A percentile compares a stretch with the other conserved stretches of the same genome.
phyloP scores from a whole-genome alignment of 2,329 filamentous ascomycete species.

The Ascochyta fabae region DNA sequence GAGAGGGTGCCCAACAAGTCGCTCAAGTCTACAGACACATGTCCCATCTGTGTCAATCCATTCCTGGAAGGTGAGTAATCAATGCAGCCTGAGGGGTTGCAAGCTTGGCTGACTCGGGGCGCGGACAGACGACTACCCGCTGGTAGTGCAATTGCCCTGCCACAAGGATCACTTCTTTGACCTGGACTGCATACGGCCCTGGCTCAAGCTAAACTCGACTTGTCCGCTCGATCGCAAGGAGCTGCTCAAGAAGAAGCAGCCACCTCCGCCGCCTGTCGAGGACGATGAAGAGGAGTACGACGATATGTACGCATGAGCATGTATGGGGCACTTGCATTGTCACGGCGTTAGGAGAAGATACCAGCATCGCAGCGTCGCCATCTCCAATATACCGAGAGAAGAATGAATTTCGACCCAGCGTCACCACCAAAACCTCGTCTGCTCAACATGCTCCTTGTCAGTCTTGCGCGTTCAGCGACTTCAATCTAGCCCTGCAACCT shows the following conservation, averaged over 20 bases:
- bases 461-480: not conserved
- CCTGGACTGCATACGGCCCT: slow-evolving; percentile 69
- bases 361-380: not conserved
- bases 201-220: slow-evolving; percentile 68
- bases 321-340: not conserved
- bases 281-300: slow-evolving; percentile 61
- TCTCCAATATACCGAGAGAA: not conserved
- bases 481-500: not conserved
- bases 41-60: slow-evolving; percentile 66
- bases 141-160: slow-evolving; percentile 68
- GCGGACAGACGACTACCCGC: slow-evolving; percentile 61
- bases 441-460: not conserved
- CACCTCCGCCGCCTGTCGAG: slow-evolving; percentile 53
- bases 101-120: slow-evolving; percentile 25
- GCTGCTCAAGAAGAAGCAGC: slow-evolving; percentile 61
- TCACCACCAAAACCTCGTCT: no score
- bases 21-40: slow-evolving; percentile 61
- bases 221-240: slow-evolving; percentile 68
- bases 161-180: slow-evolving; percentile 68
- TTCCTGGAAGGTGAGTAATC: slow-evolving; percentile 62
- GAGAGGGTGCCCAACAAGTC: slow-evolving; percentile 64
- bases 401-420: no score
- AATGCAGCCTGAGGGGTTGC: not conserved
- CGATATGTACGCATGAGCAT: slow-evolving; percentile 56
- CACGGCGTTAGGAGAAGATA: not conserved